Conservation (phyloP, 306 rosid species). For the Vigna mungo region DNA sequence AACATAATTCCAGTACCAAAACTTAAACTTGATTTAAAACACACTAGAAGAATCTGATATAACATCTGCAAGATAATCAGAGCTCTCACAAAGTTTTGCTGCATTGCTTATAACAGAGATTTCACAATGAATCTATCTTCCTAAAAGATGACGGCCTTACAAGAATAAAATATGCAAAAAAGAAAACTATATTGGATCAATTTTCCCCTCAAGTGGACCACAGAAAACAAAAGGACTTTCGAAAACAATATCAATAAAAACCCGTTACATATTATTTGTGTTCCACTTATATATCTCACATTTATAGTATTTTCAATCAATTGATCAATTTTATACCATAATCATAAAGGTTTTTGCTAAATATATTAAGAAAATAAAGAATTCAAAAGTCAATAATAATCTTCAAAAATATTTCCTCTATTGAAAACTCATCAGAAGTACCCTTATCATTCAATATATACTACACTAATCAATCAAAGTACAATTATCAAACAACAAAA, state of each 20-base stretch:
- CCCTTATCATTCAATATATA: conserved; percentile 40
- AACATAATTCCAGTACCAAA: conserved; percentile 46
- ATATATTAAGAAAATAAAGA: conserved; percentile 33
- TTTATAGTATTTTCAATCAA: not conserved
- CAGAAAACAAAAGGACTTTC: conserved; percentile 2
- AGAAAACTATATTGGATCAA: conserved; percentile 1
- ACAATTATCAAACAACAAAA: conserved; percentile 6
- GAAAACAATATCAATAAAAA: not conserved
- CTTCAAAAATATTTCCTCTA: conserved; percentile 14
- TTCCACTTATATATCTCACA: conserved; percentile 27
- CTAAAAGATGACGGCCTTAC: conserved; percentile 28
- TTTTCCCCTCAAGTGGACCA: conserved; percentile 23
- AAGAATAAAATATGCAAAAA: not conserved
- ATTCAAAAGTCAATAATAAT: conserved; percentile 11
- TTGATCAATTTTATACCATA: conserved; percentile 3
- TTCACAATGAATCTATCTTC: conserved; percentile 33
- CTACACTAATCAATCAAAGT: conserved; percentile 19
- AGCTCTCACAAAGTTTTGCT: conserved; percentile 27
- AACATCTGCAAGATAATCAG: conserved; percentile 31
- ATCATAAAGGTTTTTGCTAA: not conserved
- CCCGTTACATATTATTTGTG: not conserved
- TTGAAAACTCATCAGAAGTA: conserved; percentile 17
- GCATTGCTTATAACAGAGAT: conserved; percentile 30
- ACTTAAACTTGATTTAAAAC: conserved; percentile 39
- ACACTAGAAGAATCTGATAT: conserved; percentile 38